phyloP scores from a whole-genome alignment of 1,284 basidiomycete species.

The Laetiporus sulphureus region DNA sequence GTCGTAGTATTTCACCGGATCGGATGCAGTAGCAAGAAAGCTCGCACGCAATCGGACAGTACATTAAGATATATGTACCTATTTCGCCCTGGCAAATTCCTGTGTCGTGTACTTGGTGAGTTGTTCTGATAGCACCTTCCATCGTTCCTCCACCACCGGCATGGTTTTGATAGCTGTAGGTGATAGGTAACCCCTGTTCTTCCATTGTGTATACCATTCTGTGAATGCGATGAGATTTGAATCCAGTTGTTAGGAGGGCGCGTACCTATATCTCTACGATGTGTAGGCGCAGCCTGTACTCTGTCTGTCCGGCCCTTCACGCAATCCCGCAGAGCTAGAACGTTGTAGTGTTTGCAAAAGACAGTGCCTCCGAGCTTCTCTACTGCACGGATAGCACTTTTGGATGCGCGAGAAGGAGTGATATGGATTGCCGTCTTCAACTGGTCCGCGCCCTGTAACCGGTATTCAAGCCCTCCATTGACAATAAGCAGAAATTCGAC shows the following conservation, averaged over 20 bases:
- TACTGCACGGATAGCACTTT: conserved; percentile 81
- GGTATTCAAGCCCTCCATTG: neutral
- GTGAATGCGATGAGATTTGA: too few species aligned
- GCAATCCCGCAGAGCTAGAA: conserved; percentile 76
- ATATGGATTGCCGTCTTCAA: conserved; percentile 78
- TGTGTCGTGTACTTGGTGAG: conserved; percentile 56
- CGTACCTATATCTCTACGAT: conserved; percentile 80
- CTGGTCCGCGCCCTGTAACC: conserved; percentile 52
- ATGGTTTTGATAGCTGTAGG: conserved; percentile 46
- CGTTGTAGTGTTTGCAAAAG: conserved; percentile 91
- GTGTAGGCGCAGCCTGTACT: conserved; percentile 72
- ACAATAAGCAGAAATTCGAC: neutral
- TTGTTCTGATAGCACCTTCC: conserved; percentile 57
- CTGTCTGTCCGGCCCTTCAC: conserved; percentile 68
- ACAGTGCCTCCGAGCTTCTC: conserved; percentile 81
- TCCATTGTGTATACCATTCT: conserved; percentile 76
- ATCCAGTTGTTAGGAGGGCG: too few species aligned
- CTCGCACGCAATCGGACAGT: too few species aligned
- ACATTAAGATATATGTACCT: conserved; percentile 6
- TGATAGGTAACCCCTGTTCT: conserved; percentile 70
- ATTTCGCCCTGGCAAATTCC: conserved; percentile 42
- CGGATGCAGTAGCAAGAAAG: conserved; percentile 11
- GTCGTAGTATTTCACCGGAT: conserved; percentile 22
- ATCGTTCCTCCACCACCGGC: conserved; percentile 62
- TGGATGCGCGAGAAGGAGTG: conserved; percentile 80